Evolutionary conservation across 495 filamentous ascomycete species (phyloP).

Genomic region (Penicillium paradoxum): DNA sequence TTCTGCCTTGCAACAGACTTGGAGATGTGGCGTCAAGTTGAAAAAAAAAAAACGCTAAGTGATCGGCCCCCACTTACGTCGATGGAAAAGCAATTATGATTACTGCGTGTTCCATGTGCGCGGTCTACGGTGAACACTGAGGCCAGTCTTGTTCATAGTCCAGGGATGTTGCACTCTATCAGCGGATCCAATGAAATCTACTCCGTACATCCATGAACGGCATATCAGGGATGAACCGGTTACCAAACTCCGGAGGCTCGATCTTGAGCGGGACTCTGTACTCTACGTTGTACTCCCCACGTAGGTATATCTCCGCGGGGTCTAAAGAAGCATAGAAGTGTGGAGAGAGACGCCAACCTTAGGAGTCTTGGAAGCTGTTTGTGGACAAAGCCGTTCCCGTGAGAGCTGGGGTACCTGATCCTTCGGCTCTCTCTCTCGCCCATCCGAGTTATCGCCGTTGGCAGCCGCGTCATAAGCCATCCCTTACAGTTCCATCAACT

Average conservation of each 20-base stretch:
- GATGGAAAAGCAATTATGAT: conserved; percentile 1
- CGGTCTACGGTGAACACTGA: neutral
- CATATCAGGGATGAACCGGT: neutral
- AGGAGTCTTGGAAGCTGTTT: conserved; percentile 1
- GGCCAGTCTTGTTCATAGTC: neutral
- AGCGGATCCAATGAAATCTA: no score
- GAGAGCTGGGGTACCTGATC: neutral
- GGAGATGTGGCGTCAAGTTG: conserved; percentile 2
- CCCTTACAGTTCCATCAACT: conserved; percentile 3
- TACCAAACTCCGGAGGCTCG: no score
- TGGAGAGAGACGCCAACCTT: conserved; percentile 16
- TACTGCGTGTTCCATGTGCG: neutral
- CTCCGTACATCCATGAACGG: no score
- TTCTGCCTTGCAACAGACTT: conserved; percentile 7
- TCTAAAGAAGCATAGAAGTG: neutral
- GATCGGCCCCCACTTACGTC: neutral
- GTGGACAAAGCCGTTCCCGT: conserved; percentile 7
- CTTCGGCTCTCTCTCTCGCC: neutral
- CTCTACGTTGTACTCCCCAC: no score
- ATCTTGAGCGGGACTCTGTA: no score
- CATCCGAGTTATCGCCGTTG: neutral
- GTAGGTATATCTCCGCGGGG: neutral
- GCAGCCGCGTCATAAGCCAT: conserved; percentile 4
- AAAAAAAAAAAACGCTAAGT: neutral
- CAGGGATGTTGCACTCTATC: neutral